Base-by-base conservation (phyloP, 345 rosid species). In the Pistacia integerrima region DNA sequence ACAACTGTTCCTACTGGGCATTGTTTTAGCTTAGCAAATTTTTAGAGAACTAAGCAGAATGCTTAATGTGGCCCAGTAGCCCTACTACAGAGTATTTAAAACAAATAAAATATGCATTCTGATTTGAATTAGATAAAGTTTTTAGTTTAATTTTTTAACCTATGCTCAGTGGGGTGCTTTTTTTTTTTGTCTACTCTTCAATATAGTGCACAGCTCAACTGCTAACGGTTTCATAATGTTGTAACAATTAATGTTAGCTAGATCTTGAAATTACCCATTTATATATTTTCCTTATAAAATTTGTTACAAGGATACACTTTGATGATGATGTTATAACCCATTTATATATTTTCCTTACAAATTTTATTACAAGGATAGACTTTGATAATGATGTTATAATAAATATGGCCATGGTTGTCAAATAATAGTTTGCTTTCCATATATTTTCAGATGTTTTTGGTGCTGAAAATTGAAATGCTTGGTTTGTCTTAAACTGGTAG, bases 231-330 rank as follows among this genome's bases (percentile, higher is more conserved):
- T 2, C 17, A 16, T 33, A 69, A 54, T 54, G 28, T 52, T 10
- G 8, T 41, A 7, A 41, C 9, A 41, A 41, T 4, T 41, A 41
- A 41, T 41, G 0, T 41, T 41, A 41, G 46, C 46, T 41, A 41
- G 46, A 41, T 41, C 46, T 41, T 41, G 46, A 41, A 41, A 41
- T 41, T 41, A 5, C 46, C 9, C 46, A 6, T 25, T 52, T 30
- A n/a, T 38, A 38, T 57, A 57, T 35, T 70, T 70, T 70, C 16
- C 61, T 69, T 69, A 10, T 30, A 61, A 55, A 70, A 35, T 55
- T 57, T 38, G 4, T n/a, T 55, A 5, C n/a, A 18, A 10, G 55
- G 30, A 2, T 4, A 35, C 62, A n/a, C 17, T 54, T 49, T 54
- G 57, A 54, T 54, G 0, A 54, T 54, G 46, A 41, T 8, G 0